Evolutionary conservation across 495 filamentous ascomycete genomes (phyloP), one percentile per base, ranked within the genome.

Genomic region (Tuber microsphaerosporum): DNA sequence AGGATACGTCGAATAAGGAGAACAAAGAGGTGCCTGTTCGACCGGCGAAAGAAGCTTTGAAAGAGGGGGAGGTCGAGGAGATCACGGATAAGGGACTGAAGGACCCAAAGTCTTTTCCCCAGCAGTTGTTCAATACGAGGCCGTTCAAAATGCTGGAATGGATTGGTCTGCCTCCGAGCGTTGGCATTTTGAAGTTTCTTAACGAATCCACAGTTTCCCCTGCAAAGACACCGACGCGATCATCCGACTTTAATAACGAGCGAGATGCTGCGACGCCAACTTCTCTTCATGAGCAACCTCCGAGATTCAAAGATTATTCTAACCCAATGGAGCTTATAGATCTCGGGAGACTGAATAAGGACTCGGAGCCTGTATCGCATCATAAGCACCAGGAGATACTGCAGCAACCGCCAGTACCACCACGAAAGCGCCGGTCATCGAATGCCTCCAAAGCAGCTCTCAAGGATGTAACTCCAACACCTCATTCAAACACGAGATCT

Each of bases 101-200:
- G 79, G 93, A 96, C 81, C 91, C 92, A 31, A 91, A 92, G 76
- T 94, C 92, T 1, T 94, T 96, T 78, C 91, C 91, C 14, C 93
- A 93, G 69, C 92, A 92, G 75, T 85, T 95, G 4, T 94, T 94
- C 80, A 91, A 91, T 76, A 93, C 93, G 4, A 86, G 90, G 65
- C 88, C 92, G 7, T 86, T 93, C 77, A 90, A 90, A 74, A 92
- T 94, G 89, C 84, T 94, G 42, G 92, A 94, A 82, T 94, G 91
- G 91, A 79, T 83, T n/a, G 78, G 81, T 37, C 61, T 82, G 1
- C 83, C 80, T 17, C 77, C 74, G 9, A 72, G 76, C 2, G 76
- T 77, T 56, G 74, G 75, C 3, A 76, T 76, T 17, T 42, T 83
- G n/a, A 83, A 79, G 51, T 76, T 82, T 56, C 75, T 65, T 10